Evolutionary conservation across 75 land plant genomes (phyloP).

Genomic region (Chamaecyparis obtusa): DNA sequence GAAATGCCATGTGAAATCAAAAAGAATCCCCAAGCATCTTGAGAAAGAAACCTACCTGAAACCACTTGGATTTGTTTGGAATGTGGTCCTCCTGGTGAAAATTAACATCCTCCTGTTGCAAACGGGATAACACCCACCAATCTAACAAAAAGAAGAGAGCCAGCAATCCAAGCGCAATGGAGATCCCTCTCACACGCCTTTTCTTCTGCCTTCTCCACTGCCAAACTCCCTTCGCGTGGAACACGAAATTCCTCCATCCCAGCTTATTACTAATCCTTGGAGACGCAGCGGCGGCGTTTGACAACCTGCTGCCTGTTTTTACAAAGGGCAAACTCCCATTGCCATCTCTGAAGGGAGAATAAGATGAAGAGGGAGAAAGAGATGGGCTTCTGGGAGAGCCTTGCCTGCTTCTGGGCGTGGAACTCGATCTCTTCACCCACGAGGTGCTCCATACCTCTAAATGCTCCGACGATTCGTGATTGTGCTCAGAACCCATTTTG

Average conservation of each 20-base stretch:
- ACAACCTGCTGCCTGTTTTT: conserved; percentile 6
- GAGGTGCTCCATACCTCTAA: not conserved
- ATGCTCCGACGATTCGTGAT: not conserved
- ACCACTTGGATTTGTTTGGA: not conserved
- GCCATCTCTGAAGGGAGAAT: conserved; percentile 8
- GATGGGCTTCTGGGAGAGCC: conserved; percentile 8
- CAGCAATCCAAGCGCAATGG: not conserved
- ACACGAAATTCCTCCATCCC: conserved; percentile 6
- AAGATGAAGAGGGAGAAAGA: not conserved
- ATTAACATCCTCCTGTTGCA: not conserved
- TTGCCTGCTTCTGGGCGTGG: conserved; percentile 8
- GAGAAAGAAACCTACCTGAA: not conserved
- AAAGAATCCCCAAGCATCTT: not conserved
- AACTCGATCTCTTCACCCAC: not conserved
- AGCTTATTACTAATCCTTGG: not conserved
- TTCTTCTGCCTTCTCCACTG: conserved; percentile 7
- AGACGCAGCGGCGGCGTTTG: not conserved
- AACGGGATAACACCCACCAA: conserved; percentile 11
- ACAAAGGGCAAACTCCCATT: not conserved
- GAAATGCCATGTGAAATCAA: not conserved
- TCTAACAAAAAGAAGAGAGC: not conserved
- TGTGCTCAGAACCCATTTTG: conserved; percentile 9
- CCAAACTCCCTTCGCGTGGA: not conserved
- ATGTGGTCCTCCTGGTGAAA: not conserved
- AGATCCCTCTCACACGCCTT: conserved; percentile 6